Base-by-base conservation (phyloP, 2,329 filamentous ascomycete genomes). In the Macroventuria anomochaeta region DNA sequence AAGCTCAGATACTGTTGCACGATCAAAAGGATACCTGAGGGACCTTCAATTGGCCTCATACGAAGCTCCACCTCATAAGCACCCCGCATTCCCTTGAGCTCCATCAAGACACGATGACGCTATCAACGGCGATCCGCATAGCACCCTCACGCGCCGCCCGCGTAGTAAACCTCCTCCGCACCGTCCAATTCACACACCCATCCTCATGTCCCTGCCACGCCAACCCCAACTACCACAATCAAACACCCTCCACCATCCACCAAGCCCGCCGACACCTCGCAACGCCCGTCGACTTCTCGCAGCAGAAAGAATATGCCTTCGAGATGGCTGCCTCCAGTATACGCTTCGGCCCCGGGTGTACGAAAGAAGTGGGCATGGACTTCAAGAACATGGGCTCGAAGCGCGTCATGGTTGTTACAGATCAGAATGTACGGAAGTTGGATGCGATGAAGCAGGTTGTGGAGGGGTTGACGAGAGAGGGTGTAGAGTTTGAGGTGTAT, bases 251-350 rank as follows among this genome's bases (percentile, higher is more conserved):
- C 2, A 74, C 80, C 5, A 71, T 81, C 34, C 65, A 71, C 11
- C 83, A 84, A 76, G 83, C 82, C 32, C 81, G 81, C 33, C 77
- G 84, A 33, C 80, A 83, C 55, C 77, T 93, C 55, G 92, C 91
- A n/a, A 93, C 91, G 0, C 91, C 93, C 0, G 78, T 89, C 23
- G 88, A 91, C 67, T 77, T 82, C 7, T 83, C 84, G 2, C 84
- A 86, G 60, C 85, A 92, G 69, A 96, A 96, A 74, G 95, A 99
- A 75, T 99, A 99, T 78, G 95, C 95, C 12, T 99, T 99, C 72
- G 95, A 99, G 75, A 96, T 99, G 93, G 95, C 95, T 0, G 92
- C 95, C 1, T 96, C 91, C 1, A 91, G 89, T 23, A 97, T 99
- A 69, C 87, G 95, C 11, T 99, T 97, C 67, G 95, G 95, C 0